Conservation (phyloP, 2,329 filamentous ascomycete genomes). For the Sclerotiophoma versabilis region DNA sequence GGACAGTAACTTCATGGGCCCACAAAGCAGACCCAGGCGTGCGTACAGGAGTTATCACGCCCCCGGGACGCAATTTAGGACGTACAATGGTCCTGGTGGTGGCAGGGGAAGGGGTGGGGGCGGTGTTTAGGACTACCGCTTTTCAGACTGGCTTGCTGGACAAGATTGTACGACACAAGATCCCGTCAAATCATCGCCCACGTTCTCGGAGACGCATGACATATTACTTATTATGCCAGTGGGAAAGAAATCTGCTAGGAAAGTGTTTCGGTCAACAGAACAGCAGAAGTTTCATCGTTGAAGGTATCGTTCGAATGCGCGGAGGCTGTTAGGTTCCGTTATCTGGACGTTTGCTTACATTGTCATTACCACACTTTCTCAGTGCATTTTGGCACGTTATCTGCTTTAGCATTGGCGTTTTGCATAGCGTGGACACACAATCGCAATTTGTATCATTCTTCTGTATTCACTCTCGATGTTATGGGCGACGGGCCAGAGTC, state of each 20-base stretch:
- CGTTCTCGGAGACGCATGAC: neutral
- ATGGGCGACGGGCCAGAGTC: neutral
- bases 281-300: constrained; percentile 3
- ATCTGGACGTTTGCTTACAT: neutral
- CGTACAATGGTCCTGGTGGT: constrained; percentile 39
- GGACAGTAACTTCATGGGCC: constrained; percentile 28
- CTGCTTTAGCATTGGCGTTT: constrained; percentile 25
- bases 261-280: neutral
- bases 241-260: neutral
- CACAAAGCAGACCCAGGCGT: constrained; percentile 35
- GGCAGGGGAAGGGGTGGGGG: constrained; percentile 35
- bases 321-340: neutral
- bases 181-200: too few relatives aligned
- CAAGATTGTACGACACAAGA: too few relatives aligned
- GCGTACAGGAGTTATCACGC: constrained; percentile 44
- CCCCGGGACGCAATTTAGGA: constrained; percentile 44
- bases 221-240: neutral
- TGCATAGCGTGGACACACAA: constrained; percentile 23
- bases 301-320: neutral
- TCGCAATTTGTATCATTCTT: constrained; percentile 1
- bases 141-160: neutral
- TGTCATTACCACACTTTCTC: neutral
- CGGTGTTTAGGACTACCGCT: constrained; percentile 24
- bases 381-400: neutral
- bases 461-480: constrained; percentile 14